phyloP scores from a whole-genome alignment of 257 asterid species.

The Perilla frutescens region DNA sequence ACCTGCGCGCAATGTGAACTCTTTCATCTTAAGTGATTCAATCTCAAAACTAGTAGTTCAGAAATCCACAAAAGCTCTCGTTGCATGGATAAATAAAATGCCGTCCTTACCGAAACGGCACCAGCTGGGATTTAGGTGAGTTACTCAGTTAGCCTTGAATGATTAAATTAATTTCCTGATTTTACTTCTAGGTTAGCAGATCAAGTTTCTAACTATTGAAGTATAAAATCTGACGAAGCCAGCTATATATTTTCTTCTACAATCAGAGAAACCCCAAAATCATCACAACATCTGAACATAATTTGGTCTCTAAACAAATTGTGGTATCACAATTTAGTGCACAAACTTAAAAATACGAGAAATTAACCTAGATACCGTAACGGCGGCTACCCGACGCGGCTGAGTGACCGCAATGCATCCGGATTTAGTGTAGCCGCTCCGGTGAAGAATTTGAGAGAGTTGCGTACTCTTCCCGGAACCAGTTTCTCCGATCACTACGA shows the following conservation, averaged over 20 bases:
- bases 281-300: background rate
- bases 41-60: background rate
- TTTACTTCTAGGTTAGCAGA: background rate
- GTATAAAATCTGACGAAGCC: background rate
- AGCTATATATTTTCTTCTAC: background rate
- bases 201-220: background rate
- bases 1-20: background rate
- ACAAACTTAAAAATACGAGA: background rate
- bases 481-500: conserved; percentile 88
- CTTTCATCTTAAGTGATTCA: background rate
- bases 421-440: conserved; percentile 74
- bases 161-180: background rate
- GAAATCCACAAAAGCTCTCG: background rate
- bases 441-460: conserved; percentile 87
- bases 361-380: conserved; percentile 75
- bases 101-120: background rate
- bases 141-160: background rate
- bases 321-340: background rate
- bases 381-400: conserved; percentile 99
- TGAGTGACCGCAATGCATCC: conserved; percentile 89
- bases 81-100: background rate
- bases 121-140: background rate
- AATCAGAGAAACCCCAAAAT: background rate
- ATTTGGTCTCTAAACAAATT: too few relatives aligned
- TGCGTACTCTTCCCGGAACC: conserved; percentile 98